Conservation (phyloP, 2,329 filamentous ascomycete species). For the Cercospora janseana region DNA sequence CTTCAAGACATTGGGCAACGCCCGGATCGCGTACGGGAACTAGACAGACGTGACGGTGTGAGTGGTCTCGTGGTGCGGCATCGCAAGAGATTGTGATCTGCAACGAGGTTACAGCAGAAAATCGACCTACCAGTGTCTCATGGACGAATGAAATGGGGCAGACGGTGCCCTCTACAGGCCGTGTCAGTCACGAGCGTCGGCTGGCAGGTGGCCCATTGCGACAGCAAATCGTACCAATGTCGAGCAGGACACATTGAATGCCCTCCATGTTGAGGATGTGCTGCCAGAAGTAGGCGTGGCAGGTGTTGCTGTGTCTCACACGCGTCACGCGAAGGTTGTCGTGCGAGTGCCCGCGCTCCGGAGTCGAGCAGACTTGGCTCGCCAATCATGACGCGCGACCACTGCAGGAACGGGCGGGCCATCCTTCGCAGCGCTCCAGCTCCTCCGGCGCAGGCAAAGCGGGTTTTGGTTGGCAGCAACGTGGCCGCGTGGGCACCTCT, state of each 20-base stretch:
- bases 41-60: constrained; percentile 19
- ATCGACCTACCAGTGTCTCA: constrained; percentile 71
- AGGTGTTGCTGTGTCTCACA: background rate
- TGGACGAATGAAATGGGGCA: constrained; percentile 83
- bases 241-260: constrained; percentile 38
- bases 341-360: too few relatives aligned
- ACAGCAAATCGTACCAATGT: constrained; percentile 37
- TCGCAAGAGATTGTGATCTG: constrained; percentile 18
- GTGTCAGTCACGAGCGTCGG: constrained; percentile 15
- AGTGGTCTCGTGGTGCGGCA: background rate
- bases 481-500: background rate
- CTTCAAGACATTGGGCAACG: constrained; percentile 62
- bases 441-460: background rate
- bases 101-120: background rate
- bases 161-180: constrained; percentile 68
- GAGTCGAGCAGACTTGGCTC: too few relatives aligned
- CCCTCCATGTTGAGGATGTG: constrained; percentile 32
- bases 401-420: background rate
- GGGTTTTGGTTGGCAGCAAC: background rate
- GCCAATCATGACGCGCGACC: background rate
- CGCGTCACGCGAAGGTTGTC: background rate
- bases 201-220: background rate
- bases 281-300: constrained; percentile 14
- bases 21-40: constrained; percentile 75
- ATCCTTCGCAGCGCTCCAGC: background rate